phyloP scores from a whole-genome alignment of 202 grass and related monocot species.

The Bolboschoenoplectus hybrid region DNA sequence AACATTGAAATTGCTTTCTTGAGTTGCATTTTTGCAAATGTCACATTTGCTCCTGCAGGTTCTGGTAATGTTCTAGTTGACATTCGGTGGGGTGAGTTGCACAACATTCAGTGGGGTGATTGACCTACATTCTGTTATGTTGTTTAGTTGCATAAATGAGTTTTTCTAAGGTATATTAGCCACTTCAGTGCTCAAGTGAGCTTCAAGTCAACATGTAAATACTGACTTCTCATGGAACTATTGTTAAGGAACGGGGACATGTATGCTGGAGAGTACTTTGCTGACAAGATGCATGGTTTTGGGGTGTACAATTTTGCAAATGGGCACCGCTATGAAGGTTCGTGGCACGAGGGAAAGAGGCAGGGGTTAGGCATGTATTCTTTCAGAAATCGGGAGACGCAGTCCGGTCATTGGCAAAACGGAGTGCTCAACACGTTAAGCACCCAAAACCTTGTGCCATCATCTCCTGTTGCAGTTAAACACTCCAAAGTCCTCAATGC shows the following conservation, averaged over 20 bases:
- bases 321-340: constrained; percentile 94
- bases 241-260: constrained; percentile 87
- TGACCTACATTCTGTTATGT: background rate
- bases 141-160: constrained; percentile 1
- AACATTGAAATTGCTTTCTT: background rate
- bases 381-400: constrained; percentile 96
- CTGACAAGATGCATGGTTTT: constrained; percentile 97
- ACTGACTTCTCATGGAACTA: constrained; percentile 32
- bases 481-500: constrained; percentile 94
- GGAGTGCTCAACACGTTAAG: constrained; percentile 79
- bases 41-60: background rate
- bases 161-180: background rate
- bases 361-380: constrained; percentile 98
- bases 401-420: constrained; percentile 98
- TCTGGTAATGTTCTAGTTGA: background rate
- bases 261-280: constrained; percentile 95
- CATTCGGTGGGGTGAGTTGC: constrained; percentile 3
- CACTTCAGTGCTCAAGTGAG: background rate
- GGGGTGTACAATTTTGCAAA: constrained; percentile 97
- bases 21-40: background rate
- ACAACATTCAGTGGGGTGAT: constrained; percentile 19
- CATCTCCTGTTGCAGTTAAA: constrained; percentile 88
- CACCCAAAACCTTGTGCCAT: constrained; percentile 73
- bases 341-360: constrained; percentile 95
- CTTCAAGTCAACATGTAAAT: constrained; percentile 11